Base-by-base conservation (phyloP, 192 early-diverging fungal genomes). In the Phlyctochytrium planicorne region DNA sequence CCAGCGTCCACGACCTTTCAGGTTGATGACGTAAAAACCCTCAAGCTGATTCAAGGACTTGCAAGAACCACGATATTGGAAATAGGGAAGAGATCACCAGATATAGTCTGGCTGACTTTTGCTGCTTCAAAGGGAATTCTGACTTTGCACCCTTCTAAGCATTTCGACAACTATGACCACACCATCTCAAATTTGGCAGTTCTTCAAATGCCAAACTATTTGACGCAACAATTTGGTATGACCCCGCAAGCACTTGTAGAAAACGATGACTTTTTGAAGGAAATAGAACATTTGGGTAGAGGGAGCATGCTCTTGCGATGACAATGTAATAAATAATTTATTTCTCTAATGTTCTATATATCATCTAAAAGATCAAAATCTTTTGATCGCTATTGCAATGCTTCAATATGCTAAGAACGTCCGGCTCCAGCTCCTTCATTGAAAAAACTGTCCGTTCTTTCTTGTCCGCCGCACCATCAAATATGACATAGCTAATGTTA, bases 401-500 rank as follows among this genome's bases (percentile, higher is more conserved):
- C 33, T 68, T 68, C 57, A 80, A 62, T 12, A 91, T 78, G 2
- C 61, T 67, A 66, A 85, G 76, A 0, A 87, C 60, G 65, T 89
- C 85, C n/a, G 70, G 62, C 27, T 85, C 76, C 35, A 86, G 78
- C 50, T 88, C 89, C 30, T 80, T 78, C 2, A 83, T 76, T 59
- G 87, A 83, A 53, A 90, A 80, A 0, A 91, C 64, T 25, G 78
- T 86, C 34, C 83, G 75, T 34, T 83, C 67, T 60, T 90, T 90
- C 32, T 73, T 76, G 70, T 89, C 85, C 31, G 79, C 75, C 17
- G 74, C 67, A 24, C 75, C 78, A 67, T 91, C 90, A 2, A 88
- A 33, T 1, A 90, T 65, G 6, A 91, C 66, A 52, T 80, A 69
- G 34, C 87, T 87, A 6, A 91, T 62, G 36, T 86, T 74, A 50